Conservation (phyloP, 73 alveolate genomes). For the Urostyla sp. region DNA sequence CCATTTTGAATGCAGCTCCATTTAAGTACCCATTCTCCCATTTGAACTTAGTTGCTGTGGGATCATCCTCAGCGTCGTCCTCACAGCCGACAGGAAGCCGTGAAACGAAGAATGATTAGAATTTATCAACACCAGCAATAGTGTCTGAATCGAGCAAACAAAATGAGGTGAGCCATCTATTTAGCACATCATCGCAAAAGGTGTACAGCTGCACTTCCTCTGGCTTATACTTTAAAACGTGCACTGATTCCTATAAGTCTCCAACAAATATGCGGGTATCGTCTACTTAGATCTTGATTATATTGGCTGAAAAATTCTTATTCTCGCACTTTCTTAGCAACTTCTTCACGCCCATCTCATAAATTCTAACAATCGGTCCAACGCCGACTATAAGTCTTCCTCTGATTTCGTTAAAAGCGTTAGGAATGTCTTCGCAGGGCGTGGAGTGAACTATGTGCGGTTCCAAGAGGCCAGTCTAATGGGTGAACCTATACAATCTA, state of each 20-base stretch:
- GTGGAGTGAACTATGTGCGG: constrained; percentile 88
- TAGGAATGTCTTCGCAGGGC: constrained; percentile 90
- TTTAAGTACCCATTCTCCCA: constrained; percentile 96
- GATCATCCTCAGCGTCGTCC: constrained; percentile 96
- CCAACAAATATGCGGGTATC: constrained; percentile 94
- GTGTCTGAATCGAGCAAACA: constrained; percentile 96
- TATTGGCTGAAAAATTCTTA: constrained; percentile 78
- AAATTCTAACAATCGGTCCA: constrained; percentile 91
- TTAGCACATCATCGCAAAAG: constrained; percentile 95
- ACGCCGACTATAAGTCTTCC: constrained; percentile 96
- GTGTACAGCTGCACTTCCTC: constrained; percentile 91
- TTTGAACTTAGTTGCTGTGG: constrained; percentile 93
- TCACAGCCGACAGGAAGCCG: constrained; percentile 97
- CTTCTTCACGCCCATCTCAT: constrained; percentile 96
- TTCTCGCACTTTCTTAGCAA: constrained; percentile 94
- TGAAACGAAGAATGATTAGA: constrained; percentile 93
- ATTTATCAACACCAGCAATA: constrained; percentile 95
- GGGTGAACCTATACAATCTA: constrained; percentile 79
- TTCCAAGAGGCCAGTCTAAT: no score
- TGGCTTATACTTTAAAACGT: constrained; percentile 90
- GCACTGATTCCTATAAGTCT: constrained; percentile 90
- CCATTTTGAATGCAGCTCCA: constrained; percentile 97
- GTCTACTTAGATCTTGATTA: constrained; percentile 81
- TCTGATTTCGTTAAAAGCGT: constrained; percentile 91
- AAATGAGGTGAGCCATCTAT: constrained; percentile 94